Percentiles rank a stretch among this genome's conserved stretches.
Evolutionary conservation across 129 eudicot species (phyloP).

Genomic region (Centaurea solstitialis): DNA sequence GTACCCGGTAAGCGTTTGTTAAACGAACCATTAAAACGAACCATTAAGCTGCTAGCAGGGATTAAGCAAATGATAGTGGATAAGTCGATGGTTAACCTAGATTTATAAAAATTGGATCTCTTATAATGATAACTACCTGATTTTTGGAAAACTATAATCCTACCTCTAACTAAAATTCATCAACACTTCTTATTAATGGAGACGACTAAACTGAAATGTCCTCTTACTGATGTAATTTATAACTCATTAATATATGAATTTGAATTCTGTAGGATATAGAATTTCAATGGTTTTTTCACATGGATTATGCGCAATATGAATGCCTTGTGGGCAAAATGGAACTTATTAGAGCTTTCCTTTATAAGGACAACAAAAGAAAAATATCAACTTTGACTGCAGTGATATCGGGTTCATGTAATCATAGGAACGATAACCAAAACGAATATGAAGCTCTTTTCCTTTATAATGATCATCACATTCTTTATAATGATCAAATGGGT

Average conservation of each 20-base stretch:
- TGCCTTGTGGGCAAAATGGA: conserved; percentile 7
- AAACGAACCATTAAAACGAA: too few relatives aligned
- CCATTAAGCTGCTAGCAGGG: too few relatives aligned
- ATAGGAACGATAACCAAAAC: not conserved
- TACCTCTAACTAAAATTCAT: not conserved
- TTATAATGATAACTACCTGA: too few relatives aligned
- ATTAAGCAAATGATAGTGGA: not conserved
- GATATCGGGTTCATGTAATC: not conserved
- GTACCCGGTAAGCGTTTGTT: too few relatives aligned
- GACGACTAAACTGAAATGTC: not conserved
- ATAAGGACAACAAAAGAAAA: not conserved
- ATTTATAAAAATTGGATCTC: too few relatives aligned
- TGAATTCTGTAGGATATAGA: not conserved
- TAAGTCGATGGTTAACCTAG: not conserved
- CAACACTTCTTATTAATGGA: not conserved
- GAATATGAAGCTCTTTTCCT: not conserved
- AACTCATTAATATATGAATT: not conserved
- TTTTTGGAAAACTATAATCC: not conserved
- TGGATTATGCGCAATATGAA: conserved; percentile 21
- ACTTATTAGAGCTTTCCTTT: conserved; percentile 8
- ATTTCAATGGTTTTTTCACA: conserved; percentile 9
- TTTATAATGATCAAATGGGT: not conserved
- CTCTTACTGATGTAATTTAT: not conserved
- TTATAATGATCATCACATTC: not conserved
- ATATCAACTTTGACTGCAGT: not conserved